Evolutionary conservation across 768 basidiomycete genomes (phyloP).

Genomic region (Auricularia sp.): DNA sequence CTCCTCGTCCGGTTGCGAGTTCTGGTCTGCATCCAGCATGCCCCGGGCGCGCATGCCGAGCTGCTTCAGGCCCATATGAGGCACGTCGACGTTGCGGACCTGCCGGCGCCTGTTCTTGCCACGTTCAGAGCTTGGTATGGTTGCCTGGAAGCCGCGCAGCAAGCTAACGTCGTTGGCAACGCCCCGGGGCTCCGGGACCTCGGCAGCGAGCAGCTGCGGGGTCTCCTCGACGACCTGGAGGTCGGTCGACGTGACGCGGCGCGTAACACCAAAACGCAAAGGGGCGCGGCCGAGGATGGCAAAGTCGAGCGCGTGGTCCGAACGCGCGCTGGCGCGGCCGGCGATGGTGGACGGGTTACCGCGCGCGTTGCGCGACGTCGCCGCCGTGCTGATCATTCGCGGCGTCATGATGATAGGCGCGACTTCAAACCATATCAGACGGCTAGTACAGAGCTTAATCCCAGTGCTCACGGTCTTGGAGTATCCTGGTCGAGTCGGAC

Average conservation of each 20-base stretch:
- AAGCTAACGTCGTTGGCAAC: constrained; percentile 68
- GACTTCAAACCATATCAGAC: constrained; percentile 31
- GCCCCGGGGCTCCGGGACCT: constrained; percentile 65
- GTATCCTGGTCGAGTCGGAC: constrained; percentile 57
- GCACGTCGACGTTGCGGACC: constrained; percentile 69
- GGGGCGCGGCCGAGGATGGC: constrained; percentile 73
- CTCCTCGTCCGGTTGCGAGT: constrained; percentile 24
- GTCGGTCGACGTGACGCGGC: constrained; percentile 71
- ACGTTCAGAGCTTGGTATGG: constrained; percentile 81
- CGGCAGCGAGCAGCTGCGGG: constrained; percentile 58
- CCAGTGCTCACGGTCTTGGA: constrained; percentile 56
- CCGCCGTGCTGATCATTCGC: constrained; percentile 60
- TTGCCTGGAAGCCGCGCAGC: constrained; percentile 87
- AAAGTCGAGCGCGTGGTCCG: constrained; percentile 46
- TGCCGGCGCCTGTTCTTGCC: constrained; percentile 66
- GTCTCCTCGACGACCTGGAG: constrained; percentile 76
- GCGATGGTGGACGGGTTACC: constrained; percentile 22
- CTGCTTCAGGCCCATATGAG: constrained; percentile 66
- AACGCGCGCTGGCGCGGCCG: constrained; percentile 20
- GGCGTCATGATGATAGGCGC: constrained; percentile 89
- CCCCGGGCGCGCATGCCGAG: constrained; percentile 73
- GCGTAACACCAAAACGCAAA: constrained; percentile 51
- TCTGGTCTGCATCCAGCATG: constrained; percentile 41
- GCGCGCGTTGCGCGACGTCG: constrained; percentile 31
- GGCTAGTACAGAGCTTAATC: neutral